Conservation (phyloP, 2,329 filamentous ascomycete species). For the Trichoderma cornu-damae region DNA sequence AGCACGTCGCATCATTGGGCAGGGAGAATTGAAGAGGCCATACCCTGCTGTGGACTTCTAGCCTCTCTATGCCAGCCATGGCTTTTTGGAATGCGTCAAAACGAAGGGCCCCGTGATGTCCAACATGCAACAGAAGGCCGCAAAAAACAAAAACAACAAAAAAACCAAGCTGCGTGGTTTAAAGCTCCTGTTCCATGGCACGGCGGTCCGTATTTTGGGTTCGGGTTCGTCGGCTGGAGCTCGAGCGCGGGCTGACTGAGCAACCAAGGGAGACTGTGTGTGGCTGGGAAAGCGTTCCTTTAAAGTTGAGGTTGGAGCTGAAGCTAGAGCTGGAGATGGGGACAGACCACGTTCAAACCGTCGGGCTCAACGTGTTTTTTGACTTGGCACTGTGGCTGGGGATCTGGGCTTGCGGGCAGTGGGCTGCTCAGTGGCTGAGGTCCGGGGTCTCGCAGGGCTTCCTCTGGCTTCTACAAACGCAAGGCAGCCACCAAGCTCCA, state of each 20-base stretch:
- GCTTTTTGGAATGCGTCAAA: background rate
- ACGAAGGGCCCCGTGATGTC: background rate
- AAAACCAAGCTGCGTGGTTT: slow-evolving; percentile 16
- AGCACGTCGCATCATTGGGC: background rate
- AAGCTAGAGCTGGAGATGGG: slow-evolving; percentile 11
- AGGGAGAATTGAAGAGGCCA: slow-evolving; percentile 14
- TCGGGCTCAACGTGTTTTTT: slow-evolving; percentile 7
- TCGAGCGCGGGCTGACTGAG: background rate
- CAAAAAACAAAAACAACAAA: too few species aligned
- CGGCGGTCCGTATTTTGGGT: background rate
- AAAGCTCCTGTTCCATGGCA: slow-evolving; percentile 18
- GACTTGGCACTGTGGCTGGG: slow-evolving; percentile 10
- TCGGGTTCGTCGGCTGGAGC: slow-evolving; percentile 1
- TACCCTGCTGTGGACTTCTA: slow-evolving; percentile 97
- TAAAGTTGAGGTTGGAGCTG: background rate
- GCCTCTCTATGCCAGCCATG: slow-evolving; percentile 94
- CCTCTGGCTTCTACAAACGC: background rate
- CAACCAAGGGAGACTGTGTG: background rate
- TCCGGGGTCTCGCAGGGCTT: background rate
- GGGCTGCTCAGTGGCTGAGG: slow-evolving; percentile 5
- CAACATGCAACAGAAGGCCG: background rate
- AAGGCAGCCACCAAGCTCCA: slow-evolving; percentile 1
- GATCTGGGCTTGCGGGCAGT: background rate
- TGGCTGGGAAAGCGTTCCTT: background rate
- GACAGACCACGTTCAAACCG: slow-evolving; percentile 15